A percentile compares a stretch with the other conserved stretches of the same genome.
phyloP scores from a whole-genome alignment of 2,329 filamentous ascomycete species.

The Fusarium sp. region DNA sequence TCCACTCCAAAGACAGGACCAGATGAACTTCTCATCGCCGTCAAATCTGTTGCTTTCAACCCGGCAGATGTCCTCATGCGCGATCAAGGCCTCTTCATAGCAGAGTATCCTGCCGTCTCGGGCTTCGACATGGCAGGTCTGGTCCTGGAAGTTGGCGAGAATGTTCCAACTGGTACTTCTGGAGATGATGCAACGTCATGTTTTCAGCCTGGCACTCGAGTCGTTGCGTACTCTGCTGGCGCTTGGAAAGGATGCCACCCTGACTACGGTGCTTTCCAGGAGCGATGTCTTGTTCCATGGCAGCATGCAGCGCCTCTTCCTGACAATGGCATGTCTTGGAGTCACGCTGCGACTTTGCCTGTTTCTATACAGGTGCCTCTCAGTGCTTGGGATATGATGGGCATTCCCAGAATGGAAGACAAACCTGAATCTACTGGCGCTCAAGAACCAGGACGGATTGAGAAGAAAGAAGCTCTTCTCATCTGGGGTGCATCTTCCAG shows the following conservation, averaged over 20 bases:
- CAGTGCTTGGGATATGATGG: slow-evolving; percentile 53
- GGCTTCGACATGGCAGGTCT: slow-evolving; percentile 58
- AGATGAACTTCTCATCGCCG: slow-evolving; percentile 58
- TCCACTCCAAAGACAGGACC: slow-evolving; percentile 58
- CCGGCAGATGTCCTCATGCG: slow-evolving; percentile 58
- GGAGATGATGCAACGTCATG: slow-evolving; percentile 1
- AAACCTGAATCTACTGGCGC: background rate
- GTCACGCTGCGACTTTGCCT: slow-evolving; percentile 53
- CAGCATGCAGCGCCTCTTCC: slow-evolving; percentile 53
- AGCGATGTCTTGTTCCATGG: slow-evolving; percentile 55
- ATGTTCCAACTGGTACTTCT: slow-evolving; percentile 46
- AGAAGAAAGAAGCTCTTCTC: slow-evolving; percentile 50
- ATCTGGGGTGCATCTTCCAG: slow-evolving; percentile 60
- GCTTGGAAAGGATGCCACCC: slow-evolving; percentile 57
- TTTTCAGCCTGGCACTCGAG: slow-evolving; percentile 51
- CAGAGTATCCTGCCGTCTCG: slow-evolving; percentile 54
- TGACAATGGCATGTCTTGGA: slow-evolving; percentile 50
- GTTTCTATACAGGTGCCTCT: slow-evolving; percentile 53
- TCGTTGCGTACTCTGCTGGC: slow-evolving; percentile 53
- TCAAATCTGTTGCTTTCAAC: slow-evolving; percentile 62
- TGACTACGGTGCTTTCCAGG: slow-evolving; percentile 61
- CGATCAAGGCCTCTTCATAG: slow-evolving; percentile 54
- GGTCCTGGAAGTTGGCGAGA: slow-evolving; percentile 54
- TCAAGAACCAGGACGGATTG: background rate
- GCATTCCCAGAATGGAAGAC: slow-evolving; percentile 43